These are phyloP conservation scores for Fusarium sp. DNA, from an alignment of 2,329 filamentous ascomycete genomes.

Conservation along the genomic window DNA sequence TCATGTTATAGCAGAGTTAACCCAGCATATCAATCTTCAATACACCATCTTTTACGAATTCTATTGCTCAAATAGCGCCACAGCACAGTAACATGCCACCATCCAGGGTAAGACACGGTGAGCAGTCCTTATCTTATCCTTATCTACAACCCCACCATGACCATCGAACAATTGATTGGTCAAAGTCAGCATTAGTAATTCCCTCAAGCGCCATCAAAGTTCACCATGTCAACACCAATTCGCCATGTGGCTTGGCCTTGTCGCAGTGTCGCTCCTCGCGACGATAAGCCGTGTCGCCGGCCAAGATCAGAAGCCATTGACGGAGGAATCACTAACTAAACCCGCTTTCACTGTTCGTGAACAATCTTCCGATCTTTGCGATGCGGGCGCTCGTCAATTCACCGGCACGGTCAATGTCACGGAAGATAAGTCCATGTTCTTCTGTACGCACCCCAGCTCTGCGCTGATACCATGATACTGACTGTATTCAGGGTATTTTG, in stretches of 20 bases:
- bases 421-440: constrained; percentile 29
- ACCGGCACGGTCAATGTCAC: constrained; percentile 25
- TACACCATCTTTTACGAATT: rapidly evolving
- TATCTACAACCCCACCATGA: neutral
- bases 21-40: rapidly evolving
- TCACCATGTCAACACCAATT: neutral
- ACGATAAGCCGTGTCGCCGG: neutral
- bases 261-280: neutral
- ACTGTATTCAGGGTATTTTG: constrained; percentile 18
- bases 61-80: neutral
- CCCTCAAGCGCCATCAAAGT: neutral
- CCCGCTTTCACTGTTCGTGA: constrained; percentile 3
- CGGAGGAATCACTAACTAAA: neutral
- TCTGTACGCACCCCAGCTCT: neutral
- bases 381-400: constrained; percentile 20
- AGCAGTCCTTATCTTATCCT: neutral
- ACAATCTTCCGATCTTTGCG: constrained; percentile 15
- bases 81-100: neutral
- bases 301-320: constrained; percentile 9
- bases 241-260: neutral
- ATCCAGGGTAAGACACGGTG: neutral
- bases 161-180: neutral
- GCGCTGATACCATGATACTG: neutral
- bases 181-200: neutral
- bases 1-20: rapidly evolving